phyloP scores from a whole-genome alignment of 495 filamentous ascomycete genomes.

The Darksidea phi region DNA sequence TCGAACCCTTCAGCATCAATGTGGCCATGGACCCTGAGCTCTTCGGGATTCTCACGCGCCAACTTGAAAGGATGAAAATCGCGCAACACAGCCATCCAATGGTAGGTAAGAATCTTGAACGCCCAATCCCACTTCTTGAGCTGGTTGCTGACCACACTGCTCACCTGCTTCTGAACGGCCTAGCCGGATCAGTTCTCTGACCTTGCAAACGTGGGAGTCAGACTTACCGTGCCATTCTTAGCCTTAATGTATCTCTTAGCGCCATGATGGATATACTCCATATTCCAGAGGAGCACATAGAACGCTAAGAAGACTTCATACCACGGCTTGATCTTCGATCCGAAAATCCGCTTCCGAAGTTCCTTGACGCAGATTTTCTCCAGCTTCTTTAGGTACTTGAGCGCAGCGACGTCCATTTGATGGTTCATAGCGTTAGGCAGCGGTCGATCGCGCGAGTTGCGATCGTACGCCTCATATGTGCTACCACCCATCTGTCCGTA shows the following conservation, averaged over 20 bases:
- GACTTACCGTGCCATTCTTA: constrained; percentile 33
- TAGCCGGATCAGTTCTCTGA: constrained; percentile 11
- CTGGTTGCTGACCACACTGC: constrained; percentile 25
- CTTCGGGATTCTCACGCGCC: constrained; percentile 28
- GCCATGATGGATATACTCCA: constrained; percentile 28
- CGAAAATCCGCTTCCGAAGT: constrained; percentile 18
- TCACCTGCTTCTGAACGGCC: constrained; percentile 23
- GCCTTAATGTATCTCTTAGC: constrained; percentile 29
- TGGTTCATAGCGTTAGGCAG: constrained; percentile 30
- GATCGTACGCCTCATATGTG: constrained; percentile 34
- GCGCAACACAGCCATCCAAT: constrained; percentile 28
- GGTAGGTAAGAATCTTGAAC: constrained; percentile 10
- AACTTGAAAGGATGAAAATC: constrained; percentile 29
- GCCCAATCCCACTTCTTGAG: constrained; percentile 28
- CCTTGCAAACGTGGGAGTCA: background rate
- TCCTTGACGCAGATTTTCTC: constrained; percentile 18
- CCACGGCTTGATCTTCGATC: constrained; percentile 28
- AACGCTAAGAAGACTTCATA: constrained; percentile 33
- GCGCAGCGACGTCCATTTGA: constrained; percentile 33
- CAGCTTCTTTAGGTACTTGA: constrained; percentile 25
- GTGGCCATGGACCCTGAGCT: constrained; percentile 7
- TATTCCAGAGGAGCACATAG: constrained; percentile 33
- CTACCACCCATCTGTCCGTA: constrained; percentile 22
- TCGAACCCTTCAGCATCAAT: constrained; percentile 12
- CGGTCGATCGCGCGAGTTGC: constrained; percentile 21